A percentile compares a stretch with the other conserved stretches of the same genome.
Evolutionary conservation across 2,329 filamentous ascomycete genomes (phyloP).

Genomic region (Trichoderma sp.): DNA sequence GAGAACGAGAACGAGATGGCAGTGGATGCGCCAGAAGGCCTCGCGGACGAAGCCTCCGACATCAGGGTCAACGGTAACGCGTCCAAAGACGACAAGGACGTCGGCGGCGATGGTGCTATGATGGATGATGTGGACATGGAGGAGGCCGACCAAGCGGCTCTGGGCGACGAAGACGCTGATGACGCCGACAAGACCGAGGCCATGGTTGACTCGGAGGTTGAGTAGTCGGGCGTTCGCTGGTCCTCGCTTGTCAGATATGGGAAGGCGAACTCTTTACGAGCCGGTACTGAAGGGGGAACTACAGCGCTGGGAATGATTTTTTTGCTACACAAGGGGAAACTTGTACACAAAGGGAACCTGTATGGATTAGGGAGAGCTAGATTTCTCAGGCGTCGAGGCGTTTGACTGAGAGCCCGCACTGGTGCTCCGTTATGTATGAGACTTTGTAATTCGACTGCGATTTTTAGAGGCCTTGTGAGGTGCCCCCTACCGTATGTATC

Average conservation of each 20-base stretch:
- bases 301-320: conserved; percentile 49
- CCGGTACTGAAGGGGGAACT: neutral
- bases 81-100: conserved; percentile 34
- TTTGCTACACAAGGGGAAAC: conserved; percentile 54
- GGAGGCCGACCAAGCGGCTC: conserved; percentile 46
- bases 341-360: conserved; percentile 42
- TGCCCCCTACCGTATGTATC: too few relatives aligned
- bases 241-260: neutral
- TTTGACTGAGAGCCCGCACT: conserved; percentile 12
- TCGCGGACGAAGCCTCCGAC: conserved; percentile 3
- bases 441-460: neutral
- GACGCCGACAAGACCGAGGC: conserved; percentile 46
- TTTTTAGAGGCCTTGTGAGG: neutral
- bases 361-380: conserved; percentile 44
- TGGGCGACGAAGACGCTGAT: conserved; percentile 51
- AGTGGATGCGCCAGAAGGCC: conserved; percentile 35
- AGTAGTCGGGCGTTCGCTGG: conserved; percentile 31
- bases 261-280: neutral
- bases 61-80: conserved; percentile 24
- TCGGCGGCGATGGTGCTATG: conserved; percentile 50
- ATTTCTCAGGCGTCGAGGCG: conserved; percentile 34
- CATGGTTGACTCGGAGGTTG: conserved; percentile 43
- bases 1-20: conserved; percentile 37
- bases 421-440: conserved; percentile 22
- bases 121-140: conserved; percentile 57